These are phyloP conservation scores for Colletotrichum theobromicola DNA, from an alignment of 2,329 filamentous ascomycete genomes.

Conservation along the genomic window DNA sequence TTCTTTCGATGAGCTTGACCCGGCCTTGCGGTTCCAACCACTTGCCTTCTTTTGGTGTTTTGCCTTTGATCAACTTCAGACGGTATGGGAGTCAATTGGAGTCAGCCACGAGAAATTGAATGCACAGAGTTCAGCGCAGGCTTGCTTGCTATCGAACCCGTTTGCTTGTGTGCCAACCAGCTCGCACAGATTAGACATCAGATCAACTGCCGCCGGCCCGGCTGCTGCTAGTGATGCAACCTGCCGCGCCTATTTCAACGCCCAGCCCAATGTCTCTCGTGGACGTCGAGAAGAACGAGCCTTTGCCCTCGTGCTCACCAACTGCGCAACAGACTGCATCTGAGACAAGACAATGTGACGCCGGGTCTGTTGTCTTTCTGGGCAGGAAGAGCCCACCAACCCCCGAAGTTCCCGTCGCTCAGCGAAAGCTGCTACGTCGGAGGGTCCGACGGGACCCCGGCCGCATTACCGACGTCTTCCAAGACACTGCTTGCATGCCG, in stretches of 20 bases:
- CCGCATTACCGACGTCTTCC: conserved; percentile 3
- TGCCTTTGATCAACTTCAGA: neutral
- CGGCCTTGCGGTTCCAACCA: neutral
- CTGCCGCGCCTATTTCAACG: neutral
- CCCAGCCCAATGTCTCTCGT: neutral
- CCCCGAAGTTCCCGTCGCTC: neutral
- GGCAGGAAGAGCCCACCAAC: neutral
- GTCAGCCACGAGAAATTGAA: neutral
- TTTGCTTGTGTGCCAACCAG: neutral
- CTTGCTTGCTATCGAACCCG: neutral
- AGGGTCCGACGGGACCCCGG: conserved; percentile 3
- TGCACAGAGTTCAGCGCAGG: neutral
- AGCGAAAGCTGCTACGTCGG: neutral
- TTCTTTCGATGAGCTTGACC: neutral
- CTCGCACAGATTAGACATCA: conserved; percentile 5
- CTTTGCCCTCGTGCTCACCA: neutral
- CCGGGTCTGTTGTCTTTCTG: neutral
- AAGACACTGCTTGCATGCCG: conserved; percentile 2
- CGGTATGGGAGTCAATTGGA: neutral
- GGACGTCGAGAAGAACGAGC: neutral
- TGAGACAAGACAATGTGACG: neutral
- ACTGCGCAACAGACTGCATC: neutral
- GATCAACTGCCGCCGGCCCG: neutral
- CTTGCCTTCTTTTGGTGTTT: neutral
- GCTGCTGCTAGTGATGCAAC: neutral